Evolutionary conservation across 192 early-diverging fungal species (phyloP).

Genomic region (Chytriomyces hyalinus): DNA sequence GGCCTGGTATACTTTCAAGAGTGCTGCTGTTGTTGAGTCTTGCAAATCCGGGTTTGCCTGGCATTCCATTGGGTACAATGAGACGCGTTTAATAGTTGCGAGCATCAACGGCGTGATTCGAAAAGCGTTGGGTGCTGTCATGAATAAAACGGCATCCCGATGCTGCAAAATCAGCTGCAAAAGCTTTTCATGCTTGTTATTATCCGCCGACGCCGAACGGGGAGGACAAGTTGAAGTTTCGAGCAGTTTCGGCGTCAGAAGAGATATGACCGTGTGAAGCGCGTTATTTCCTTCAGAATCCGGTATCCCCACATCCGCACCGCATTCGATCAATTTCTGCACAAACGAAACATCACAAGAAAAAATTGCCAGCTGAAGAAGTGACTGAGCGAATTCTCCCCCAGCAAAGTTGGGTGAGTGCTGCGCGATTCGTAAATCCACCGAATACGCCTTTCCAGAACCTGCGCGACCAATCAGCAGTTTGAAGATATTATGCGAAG

Average conservation of each 20-base stretch:
- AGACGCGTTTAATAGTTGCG: neutral
- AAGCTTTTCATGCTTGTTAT: neutral
- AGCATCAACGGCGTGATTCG: slow-evolving; percentile 15
- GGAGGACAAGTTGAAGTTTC: too few species aligned
- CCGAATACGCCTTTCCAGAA: neutral
- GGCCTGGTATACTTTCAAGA: neutral
- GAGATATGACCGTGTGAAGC: neutral
- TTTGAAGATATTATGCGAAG: neutral
- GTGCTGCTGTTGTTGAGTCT: neutral
- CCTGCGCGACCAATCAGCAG: neutral
- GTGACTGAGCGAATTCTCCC: neutral
- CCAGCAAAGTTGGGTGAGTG: neutral
- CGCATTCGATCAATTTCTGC: neutral
- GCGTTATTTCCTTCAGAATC: neutral
- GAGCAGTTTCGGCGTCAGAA: neutral
- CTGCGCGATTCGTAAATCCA: neutral
- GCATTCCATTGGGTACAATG: neutral
- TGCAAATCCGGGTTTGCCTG: too few species aligned
- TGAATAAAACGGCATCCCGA: neutral
- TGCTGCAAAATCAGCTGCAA: neutral
- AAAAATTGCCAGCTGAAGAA: neutral
- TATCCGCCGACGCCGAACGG: too few species aligned
- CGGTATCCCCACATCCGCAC: neutral
- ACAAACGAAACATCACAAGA: neutral
- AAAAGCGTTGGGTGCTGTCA: neutral